Evolutionary conservation across 2,329 filamentous ascomycete species (phyloP), one percentile per base, ranked within the genome.

Genomic region (Acephala macrosclerotiorum): DNA sequence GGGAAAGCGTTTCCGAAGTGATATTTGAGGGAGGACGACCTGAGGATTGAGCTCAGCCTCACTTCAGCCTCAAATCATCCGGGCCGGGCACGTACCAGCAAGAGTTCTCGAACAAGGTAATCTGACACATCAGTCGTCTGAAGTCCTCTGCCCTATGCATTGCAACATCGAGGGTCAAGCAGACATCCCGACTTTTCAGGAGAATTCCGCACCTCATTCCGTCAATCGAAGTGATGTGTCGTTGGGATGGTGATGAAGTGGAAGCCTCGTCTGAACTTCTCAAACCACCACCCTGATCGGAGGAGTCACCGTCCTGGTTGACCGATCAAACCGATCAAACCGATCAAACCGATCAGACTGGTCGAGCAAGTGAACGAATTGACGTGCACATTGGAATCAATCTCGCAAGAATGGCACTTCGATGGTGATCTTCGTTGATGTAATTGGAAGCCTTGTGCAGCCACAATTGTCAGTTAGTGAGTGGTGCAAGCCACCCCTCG

Each of bases 221-320:
- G 47, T 20, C 47, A 51, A 26, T 51, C 20, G 11, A 16, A 51
- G 49, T 16, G 49, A 53, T 53, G 49, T 29, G 49, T 29, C 22
- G 49, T 53, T 53, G 49, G 49, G 49, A 53, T 53, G 25, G 49
- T 14, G 25, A 12, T 11, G 11, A 18, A 53, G 11, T 12, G 26
- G 49, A 53, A 33, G 49, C 49, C 25, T 53, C 49, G 29, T 53
- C 25, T 53, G 12, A 53, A 7, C 49, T 53, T 53, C 49, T 53
- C 49, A 53, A 29, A 53, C 49, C 2, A 18, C 25, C 25, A 53
- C 25, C 25, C 49, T 26, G 49, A 53, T 29, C 49, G 11, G 22
- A 26, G 12, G 22, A 20, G 4, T 42, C 45, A 53, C 18, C 18
- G 18, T 26, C 26, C 22, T 22, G 22, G 26, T 16, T 4, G 49